A percentile compares a stretch with the other conserved stretches of the same genome.
Conservation (phyloP, 176 grass and related monocot species). For the Urochloa ruziziensis region DNA sequence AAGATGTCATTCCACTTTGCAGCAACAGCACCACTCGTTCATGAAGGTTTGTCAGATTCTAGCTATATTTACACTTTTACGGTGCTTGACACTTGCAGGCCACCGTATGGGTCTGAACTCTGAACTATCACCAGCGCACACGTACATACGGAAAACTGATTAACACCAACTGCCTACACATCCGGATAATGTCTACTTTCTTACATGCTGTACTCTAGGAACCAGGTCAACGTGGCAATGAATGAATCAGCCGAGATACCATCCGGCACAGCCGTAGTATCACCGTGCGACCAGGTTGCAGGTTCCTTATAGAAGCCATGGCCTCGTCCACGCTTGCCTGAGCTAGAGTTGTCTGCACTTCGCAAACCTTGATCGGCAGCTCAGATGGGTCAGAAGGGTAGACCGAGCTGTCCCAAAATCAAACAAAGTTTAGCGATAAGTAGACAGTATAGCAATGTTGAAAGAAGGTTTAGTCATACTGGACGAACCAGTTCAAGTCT, state of each 20-base stretch:
- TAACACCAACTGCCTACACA: neutral
- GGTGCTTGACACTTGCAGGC: neutral
- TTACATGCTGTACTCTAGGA: neutral
- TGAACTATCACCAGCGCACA: neutral
- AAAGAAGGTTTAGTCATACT: constrained; percentile 8
- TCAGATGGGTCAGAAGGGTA: constrained; percentile 82
- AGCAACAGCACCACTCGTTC: neutral
- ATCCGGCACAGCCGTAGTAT: constrained; percentile 63
- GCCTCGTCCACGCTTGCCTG: constrained; percentile 21
- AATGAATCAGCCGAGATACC: constrained; percentile 46
- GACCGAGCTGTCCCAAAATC: constrained; percentile 52
- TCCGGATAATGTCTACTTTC: neutral
- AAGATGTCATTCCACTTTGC: neutral
- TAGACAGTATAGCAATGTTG: neutral
- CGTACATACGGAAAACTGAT: neutral
- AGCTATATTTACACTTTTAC: neutral
- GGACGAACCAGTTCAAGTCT: constrained; percentile 67
- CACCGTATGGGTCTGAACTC: neutral
- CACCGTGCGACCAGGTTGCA: constrained; percentile 45
- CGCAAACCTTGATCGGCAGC: constrained; percentile 48
- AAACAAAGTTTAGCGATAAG: constrained; percentile 14
- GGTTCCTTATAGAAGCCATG: constrained; percentile 42
- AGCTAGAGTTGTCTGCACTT: constrained; percentile 55
- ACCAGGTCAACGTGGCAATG: neutral
- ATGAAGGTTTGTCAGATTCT: neutral